Base-by-base conservation (phyloP, 129 eudicot species). In the Daucus carota region DNA sequence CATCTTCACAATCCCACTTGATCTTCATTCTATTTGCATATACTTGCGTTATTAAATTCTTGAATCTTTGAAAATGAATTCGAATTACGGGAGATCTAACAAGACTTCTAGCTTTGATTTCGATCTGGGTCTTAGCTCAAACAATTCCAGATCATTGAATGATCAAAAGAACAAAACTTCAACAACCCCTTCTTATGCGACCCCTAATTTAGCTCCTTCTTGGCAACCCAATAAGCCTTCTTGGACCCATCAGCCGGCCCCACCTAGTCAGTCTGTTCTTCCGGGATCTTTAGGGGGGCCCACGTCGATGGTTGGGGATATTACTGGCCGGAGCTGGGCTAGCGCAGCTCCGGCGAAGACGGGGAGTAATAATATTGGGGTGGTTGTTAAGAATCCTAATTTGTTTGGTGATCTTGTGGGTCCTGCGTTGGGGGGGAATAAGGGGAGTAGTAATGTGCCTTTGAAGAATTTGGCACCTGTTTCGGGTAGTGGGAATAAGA, bases 231-330 rank as follows among this genome's bases (percentile, higher is more conserved):
- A 86, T 69, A 90, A 84, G 74, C 92, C 96, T 31, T 83, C 96
- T 0, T 93, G 96, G 96, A 88, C 92, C 14, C 93, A 88, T 86
- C 93, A 87, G 73, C 96, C 96, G 6, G 87, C 89, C 16, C 85
- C 89, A 24, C 80, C 87, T 40, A 59, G 69, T 17, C 85, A 57
- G 26, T 29, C 90, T 2, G 63, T 79, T 50, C 68, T 78, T n/a
- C 82, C 76, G 8, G 88, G 84, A 10, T 43, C 90, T 5, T 72
- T 88, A 67, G 47, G 79, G 29, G 98, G 93, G 18, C 97, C 97
- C 26, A 80, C 92, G 9, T 88, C 97, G 0, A 94, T 94, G 98
- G 97, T 91, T 9, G 98, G 98, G 26, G 98, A 94, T 76, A 94
- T 94, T 15, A 79, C 77, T 10, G 98, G 98, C 38, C 85, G 81